Evolutionary conservation across 1,284 basidiomycete species (phyloP).

Genomic region (Melampsora americana): DNA sequence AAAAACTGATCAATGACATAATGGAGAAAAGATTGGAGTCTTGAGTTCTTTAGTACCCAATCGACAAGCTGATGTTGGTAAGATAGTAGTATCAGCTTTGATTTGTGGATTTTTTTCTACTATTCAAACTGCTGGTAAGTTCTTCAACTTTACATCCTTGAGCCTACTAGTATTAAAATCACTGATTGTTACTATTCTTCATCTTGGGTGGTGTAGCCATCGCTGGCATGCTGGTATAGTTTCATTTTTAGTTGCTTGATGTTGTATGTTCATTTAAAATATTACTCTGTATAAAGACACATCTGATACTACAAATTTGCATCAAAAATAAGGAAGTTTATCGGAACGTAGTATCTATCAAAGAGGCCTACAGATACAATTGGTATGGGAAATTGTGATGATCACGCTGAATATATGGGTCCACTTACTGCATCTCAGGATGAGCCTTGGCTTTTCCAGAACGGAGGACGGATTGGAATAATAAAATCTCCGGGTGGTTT

Average conservation of each 20-base stretch:
- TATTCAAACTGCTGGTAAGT: constrained; percentile 54
- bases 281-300: no score
- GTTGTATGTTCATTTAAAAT: no score
- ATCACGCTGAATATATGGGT: no score
- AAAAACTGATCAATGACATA: constrained; percentile 65
- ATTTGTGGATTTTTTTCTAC: constrained; percentile 55
- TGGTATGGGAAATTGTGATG: no score
- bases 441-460: no score
- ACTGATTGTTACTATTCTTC: not conserved
- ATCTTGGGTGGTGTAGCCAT: constrained; percentile 13
- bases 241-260: not conserved
- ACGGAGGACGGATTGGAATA: no score
- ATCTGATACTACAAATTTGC: no score
- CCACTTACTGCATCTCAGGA: no score
- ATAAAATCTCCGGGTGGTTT: no score
- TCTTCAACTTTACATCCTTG: not conserved
- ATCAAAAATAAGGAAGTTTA: no score
- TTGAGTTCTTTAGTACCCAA: constrained; percentile 21
- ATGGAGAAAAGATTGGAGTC: constrained; percentile 19
- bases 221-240: constrained; percentile 21
- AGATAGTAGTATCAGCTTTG: constrained; percentile 46
- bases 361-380: no score
- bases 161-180: not conserved
- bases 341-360: no score
- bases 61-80: constrained; percentile 2